Evolutionary conservation across 176 grass and related monocot species (phyloP).

Genomic region (Triticum monococcum): DNA sequence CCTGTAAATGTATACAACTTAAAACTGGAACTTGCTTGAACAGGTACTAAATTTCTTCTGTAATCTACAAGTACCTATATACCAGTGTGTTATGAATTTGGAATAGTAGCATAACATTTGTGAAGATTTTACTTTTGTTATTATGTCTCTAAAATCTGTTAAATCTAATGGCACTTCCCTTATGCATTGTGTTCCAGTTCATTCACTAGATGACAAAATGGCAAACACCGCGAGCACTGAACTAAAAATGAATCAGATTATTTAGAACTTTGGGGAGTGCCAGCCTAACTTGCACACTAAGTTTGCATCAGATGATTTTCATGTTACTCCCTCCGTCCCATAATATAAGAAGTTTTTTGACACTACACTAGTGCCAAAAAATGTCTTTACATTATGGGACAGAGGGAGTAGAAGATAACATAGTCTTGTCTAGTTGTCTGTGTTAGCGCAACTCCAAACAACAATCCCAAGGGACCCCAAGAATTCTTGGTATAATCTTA

Average conservation of each 20-base stretch:
- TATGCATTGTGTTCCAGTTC: neutral
- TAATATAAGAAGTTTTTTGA: too few species aligned
- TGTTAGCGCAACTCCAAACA: too few species aligned
- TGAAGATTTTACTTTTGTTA: neutral
- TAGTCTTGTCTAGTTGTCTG: neutral
- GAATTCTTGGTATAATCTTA: too few species aligned
- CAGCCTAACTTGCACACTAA: neutral
- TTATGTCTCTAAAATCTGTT: neutral
- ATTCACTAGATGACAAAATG: neutral
- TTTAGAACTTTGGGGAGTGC: conserved; percentile 1
- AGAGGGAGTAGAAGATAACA: neutral
- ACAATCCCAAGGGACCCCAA: too few species aligned
- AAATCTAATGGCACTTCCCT: neutral
- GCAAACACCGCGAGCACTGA: neutral
- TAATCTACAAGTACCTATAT: neutral
- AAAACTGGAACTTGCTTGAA: conserved; percentile 4
- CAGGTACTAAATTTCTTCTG: neutral
- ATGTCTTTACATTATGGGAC: too few species aligned
- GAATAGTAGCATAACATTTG: neutral
- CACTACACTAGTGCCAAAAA: too few species aligned
- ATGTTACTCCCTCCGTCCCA: neutral
- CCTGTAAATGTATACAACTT: neutral
- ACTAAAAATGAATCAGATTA: neutral
- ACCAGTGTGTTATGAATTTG: neutral
- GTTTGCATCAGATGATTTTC: neutral